These are phyloP conservation scores for Fusarium sp. DNA, from an alignment of 2,329 filamentous ascomycete species.

Conservation along the genomic window DNA sequence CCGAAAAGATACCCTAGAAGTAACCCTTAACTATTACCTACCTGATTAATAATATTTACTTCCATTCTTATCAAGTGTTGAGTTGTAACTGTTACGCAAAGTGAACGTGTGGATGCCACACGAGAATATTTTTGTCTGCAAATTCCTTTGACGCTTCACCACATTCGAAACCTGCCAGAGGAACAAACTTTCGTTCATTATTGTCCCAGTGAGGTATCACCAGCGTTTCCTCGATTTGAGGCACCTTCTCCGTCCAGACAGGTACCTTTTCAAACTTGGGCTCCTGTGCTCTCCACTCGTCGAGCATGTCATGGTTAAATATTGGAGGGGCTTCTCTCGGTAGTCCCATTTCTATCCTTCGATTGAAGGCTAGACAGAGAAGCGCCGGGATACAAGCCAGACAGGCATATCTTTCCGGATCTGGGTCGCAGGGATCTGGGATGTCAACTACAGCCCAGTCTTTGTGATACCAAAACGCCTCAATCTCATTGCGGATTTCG, in stretches of 20 bases:
- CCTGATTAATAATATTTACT: slow-evolving; percentile 25
- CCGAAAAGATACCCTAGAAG: slow-evolving; percentile 33
- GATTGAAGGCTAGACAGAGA: slow-evolving; percentile 28
- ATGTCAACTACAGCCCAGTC: slow-evolving; percentile 28
- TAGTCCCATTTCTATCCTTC: slow-evolving; percentile 28
- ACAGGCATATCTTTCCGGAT: slow-evolving; percentile 37
- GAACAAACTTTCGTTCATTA: slow-evolving; percentile 18
- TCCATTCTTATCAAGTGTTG: neutral
- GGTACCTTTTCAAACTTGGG: slow-evolving; percentile 21
- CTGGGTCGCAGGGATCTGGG: slow-evolving; percentile 31
- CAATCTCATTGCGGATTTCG: slow-evolving; percentile 32
- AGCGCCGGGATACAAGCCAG: slow-evolving; percentile 34
- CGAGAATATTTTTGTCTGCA: slow-evolving; percentile 28
- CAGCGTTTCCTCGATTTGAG: slow-evolving; percentile 12
- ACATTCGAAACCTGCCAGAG: slow-evolving; percentile 6
- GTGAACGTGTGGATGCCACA: slow-evolving; percentile 31
- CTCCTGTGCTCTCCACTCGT: slow-evolving; percentile 29
- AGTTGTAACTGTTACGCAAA: slow-evolving; percentile 12
- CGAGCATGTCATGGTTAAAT: slow-evolving; percentile 29
- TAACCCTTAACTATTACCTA: slow-evolving; percentile 1
- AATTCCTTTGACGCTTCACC: slow-evolving; percentile 15
- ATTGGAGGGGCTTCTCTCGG: slow-evolving; percentile 31
- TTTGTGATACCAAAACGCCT: slow-evolving; percentile 33
- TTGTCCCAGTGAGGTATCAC: slow-evolving; percentile 31
- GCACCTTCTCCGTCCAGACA: slow-evolving; percentile 18